Evolutionary conservation across 495 filamentous ascomycete genomes (phyloP), one percentile per base, ranked within the genome.

Genomic region (Darksidea phi): DNA sequence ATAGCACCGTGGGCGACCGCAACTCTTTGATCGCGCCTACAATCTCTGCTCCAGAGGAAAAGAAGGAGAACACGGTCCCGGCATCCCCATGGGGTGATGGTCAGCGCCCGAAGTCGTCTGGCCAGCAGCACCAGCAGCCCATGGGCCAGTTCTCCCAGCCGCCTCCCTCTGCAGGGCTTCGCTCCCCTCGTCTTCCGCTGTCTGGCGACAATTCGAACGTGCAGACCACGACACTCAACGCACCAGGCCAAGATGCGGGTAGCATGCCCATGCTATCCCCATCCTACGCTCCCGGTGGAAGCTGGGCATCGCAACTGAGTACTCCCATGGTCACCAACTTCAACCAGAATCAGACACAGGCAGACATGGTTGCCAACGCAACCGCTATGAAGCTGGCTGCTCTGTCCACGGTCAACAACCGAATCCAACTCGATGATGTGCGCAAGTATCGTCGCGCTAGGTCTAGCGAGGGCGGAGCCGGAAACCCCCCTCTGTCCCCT

Each of bases 351-450:
- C 77, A 78, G 60, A 85, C 81, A 50, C 90, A 95, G 70, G 94
- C 92, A 15, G 95, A 98, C 67, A 97, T 98, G 92, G 89, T 98
- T 54, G 94, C 94, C 45, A 97, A 97, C 72, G 95, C 94, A 8
- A 97, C 94, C 10, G 94, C 94, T 15, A 98, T 98, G 94, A 98
- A 97, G 74, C 82, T 98, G 42, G 94, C 94, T 54, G 94, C 94
- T 18, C 78, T 98, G 37, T 97, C 93, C 11, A 98, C 94, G 4
- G 94, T 98, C 55, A 97, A 97, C 76, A 97, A 97, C 74, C 89
- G 94, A 18, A 96, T 98, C 70, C 93, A 95, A 36, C 80, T 98
- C 60, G 94, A 98, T 63, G 92, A 97, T 74, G 91, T 90, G 50
- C 89, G 90, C 61, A 96, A 96, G 73, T 97, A 92, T 73, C 89